Base-by-base conservation (phyloP, 2,329 filamentous ascomycete genomes). In the Zymoseptoria brevis region DNA sequence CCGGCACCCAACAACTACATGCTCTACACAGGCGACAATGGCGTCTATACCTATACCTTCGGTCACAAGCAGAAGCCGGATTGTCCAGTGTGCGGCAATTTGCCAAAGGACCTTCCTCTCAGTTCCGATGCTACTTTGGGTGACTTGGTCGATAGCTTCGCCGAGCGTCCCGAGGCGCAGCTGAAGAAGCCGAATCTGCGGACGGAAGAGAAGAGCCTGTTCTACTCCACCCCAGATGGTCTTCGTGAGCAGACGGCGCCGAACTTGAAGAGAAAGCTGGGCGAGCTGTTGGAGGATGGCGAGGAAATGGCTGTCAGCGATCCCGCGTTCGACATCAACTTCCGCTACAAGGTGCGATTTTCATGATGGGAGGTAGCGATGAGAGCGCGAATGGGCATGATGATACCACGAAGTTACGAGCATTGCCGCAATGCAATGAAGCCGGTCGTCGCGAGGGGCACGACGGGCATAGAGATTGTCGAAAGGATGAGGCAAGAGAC, bases 21-120 rank as follows among this genome's bases (percentile, higher is more conserved):
- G 92, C 96, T 96, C 89, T 99, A 99, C 75, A 96, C 90, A 11
- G 94, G 95, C 53, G 92, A 97, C 70, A 93, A 96, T 70, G 84
- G 88, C 65, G 88, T 99, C 65, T 99, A 99, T 78, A 99, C 94
- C 0, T 96, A 96, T 75, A 99, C 94, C 0, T 99, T 97, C 73
- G 87, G 91, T 69, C 91, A 96, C 69, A 88, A 96, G 76, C 90
- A 89, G 78, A 97, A 96, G 74, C 83, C 87, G 16, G 94, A 97
- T 74, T 99, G 94, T 65, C 91, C 94, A 2, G 94, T 97, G 6
- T 99, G 94, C 71, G 92, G 93, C 19, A 88, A 90, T 56, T 76
- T 90, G 59, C 86, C 94, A 3, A 87, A 90, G 56, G 87, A 87
- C 24, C 79, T 97, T 13, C 76, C 82, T 2, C 83, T 95, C 22